These are phyloP conservation scores for Penicillium sp. DNA, from an alignment of 2,329 filamentous ascomycete genomes.

Conservation along the genomic window DNA sequence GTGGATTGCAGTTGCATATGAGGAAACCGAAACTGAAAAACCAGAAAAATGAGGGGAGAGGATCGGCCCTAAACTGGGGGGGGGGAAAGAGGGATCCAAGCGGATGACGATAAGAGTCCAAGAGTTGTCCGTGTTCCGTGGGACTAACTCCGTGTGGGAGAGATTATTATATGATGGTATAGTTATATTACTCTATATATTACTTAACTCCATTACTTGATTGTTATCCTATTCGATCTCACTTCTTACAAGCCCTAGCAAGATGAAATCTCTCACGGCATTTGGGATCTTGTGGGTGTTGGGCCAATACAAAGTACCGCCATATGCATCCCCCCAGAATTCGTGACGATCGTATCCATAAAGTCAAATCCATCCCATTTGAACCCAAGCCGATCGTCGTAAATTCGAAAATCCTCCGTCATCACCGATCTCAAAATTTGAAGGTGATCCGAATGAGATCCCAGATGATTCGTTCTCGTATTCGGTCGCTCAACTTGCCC, in stretches of 20 bases:
- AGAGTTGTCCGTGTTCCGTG: background rate
- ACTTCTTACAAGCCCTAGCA: too few relatives aligned
- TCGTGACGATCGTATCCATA: background rate
- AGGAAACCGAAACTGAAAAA: constrained; percentile 21
- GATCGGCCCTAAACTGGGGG: constrained; percentile 18
- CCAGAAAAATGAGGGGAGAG: constrained; percentile 25
- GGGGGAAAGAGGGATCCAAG: too few relatives aligned
- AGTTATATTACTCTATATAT: background rate
- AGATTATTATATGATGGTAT: too few relatives aligned
- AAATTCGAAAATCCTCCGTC: constrained; percentile 5
- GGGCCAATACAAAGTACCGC: too few relatives aligned
- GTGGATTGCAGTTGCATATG: constrained; percentile 14
- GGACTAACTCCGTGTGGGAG: background rate
- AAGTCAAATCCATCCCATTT: background rate
- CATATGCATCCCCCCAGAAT: too few relatives aligned
- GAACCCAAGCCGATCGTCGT: background rate
- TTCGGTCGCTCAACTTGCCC: constrained; percentile 1
- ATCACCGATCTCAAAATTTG: constrained; percentile 3
- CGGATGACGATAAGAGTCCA: constrained; percentile 19
- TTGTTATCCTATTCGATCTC: too few relatives aligned
- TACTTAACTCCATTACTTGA: background rate
- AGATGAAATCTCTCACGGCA: too few relatives aligned
- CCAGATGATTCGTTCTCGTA: background rate
- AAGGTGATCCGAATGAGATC: background rate
- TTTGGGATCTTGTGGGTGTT: too few relatives aligned